These are phyloP conservation scores for Coprinellus micaceus DNA, from an alignment of 768 basidiomycete genomes.

Conservation along the genomic window DNA sequence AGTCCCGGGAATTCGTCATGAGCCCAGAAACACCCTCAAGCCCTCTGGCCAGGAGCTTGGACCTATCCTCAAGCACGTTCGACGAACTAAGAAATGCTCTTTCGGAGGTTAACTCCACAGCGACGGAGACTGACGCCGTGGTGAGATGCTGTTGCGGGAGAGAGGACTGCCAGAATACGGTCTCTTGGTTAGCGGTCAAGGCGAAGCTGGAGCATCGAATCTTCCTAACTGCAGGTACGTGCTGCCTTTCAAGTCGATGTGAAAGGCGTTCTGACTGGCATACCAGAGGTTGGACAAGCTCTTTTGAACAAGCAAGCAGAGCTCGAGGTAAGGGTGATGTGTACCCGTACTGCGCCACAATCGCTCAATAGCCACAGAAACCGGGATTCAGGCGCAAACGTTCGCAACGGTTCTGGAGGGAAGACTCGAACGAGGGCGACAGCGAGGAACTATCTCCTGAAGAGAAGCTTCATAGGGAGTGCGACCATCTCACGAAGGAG, in stretches of 20 bases:
- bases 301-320: constrained; percentile 83
- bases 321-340: constrained; percentile 45
- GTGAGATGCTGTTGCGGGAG: constrained; percentile 72
- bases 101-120: constrained; percentile 74
- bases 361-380: constrained; percentile 17
- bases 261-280: background rate
- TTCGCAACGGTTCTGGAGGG: constrained; percentile 14
- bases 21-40: constrained; percentile 46
- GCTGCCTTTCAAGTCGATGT: background rate
- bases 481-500: constrained; percentile 45
- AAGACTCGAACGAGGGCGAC: constrained; percentile 16
- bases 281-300: constrained; percentile 83
- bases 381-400: constrained; percentile 16
- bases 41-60: constrained; percentile 41
- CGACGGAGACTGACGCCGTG: constrained; percentile 42
- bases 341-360: background rate
- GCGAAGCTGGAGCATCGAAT: constrained; percentile 72
- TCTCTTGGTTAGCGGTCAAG: constrained; percentile 61
- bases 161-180: constrained; percentile 63
- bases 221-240: constrained; percentile 82
- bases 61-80: constrained; percentile 58
- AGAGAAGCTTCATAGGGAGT: constrained; percentile 28
- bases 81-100: constrained; percentile 78
- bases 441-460: constrained; percentile 23
- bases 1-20: constrained; percentile 26